Conservation (phyloP, 2,329 filamentous ascomycete genomes). For the Penicillium sumatraense region DNA sequence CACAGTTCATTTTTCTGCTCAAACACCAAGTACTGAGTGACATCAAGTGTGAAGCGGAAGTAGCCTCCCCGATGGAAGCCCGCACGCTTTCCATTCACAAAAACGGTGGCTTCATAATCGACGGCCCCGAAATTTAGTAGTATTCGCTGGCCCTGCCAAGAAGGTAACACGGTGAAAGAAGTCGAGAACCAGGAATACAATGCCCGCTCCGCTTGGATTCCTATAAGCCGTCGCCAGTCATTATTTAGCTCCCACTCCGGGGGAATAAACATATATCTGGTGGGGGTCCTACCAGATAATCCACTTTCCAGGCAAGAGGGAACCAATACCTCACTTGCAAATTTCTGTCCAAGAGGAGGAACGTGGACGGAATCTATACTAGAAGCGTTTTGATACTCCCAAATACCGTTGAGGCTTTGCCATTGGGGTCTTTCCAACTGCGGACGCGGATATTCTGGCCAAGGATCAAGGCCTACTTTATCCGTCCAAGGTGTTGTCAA, state of each 20-base stretch:
- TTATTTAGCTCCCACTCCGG: too few relatives aligned
- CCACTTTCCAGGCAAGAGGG: conserved; percentile 61
- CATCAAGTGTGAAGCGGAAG: conserved; percentile 64
- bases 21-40: conserved; percentile 51
- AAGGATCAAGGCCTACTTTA: conserved; percentile 53
- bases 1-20: conserved; percentile 61
- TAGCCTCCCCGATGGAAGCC: conserved; percentile 65
- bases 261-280: too few relatives aligned
- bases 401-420: conserved; percentile 56
- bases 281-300: conserved; percentile 47
- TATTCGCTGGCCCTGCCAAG: conserved; percentile 48
- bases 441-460: conserved; percentile 56
- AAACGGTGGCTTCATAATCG: conserved; percentile 59
- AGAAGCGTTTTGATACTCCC: conserved; percentile 50
- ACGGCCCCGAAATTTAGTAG: conserved; percentile 57
- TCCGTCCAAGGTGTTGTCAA: conserved; percentile 52
- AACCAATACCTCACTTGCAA: conserved; percentile 53
- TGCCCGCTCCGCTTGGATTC: conserved; percentile 42
- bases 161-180: conserved; percentile 51
- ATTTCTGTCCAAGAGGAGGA: conserved; percentile 51
- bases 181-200: conserved; percentile 57
- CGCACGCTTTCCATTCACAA: conserved; percentile 60
- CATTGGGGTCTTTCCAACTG: conserved; percentile 51
- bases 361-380: conserved; percentile 42
- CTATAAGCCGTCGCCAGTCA: conserved; percentile 22